Conservation (phyloP, 768 basidiomycete species). For the Inosperma sp. region DNA sequence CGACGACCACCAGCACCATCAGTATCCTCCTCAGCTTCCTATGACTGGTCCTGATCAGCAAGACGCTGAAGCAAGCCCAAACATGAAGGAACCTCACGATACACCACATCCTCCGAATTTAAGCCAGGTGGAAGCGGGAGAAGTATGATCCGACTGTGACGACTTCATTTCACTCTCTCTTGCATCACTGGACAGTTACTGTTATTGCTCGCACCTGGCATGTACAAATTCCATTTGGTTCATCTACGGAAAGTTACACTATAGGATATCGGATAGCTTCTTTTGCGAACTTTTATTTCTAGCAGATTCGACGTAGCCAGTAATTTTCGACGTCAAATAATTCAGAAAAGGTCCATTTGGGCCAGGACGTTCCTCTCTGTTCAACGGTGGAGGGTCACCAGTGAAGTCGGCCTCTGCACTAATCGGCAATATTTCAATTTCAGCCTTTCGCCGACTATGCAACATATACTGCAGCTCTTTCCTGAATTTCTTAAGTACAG, state of each 20-base stretch:
- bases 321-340: neutral
- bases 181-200: neutral
- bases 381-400: neutral
- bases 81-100: too few species aligned
- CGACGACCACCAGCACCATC: neutral
- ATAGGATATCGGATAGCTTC: neutral
- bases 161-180: neutral
- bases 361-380: neutral
- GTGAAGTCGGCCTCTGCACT: neutral
- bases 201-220: constrained; percentile 1
- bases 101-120: too few species aligned
- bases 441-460: constrained; percentile 81
- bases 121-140: too few species aligned
- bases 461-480: constrained; percentile 80
- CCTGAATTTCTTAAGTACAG: constrained; percentile 35
- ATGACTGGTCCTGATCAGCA: too few species aligned
- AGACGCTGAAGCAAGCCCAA: too few species aligned
- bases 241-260: neutral
- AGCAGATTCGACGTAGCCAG: neutral
- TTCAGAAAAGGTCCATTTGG: neutral
- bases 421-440: constrained; percentile 64
- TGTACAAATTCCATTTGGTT: neutral
- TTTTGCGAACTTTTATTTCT: neutral
- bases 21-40: neutral
- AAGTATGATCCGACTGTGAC: too few species aligned